Evolutionary conservation across 192 early-diverging fungal genomes (phyloP).

Genomic region (Thamnidium elegans): DNA sequence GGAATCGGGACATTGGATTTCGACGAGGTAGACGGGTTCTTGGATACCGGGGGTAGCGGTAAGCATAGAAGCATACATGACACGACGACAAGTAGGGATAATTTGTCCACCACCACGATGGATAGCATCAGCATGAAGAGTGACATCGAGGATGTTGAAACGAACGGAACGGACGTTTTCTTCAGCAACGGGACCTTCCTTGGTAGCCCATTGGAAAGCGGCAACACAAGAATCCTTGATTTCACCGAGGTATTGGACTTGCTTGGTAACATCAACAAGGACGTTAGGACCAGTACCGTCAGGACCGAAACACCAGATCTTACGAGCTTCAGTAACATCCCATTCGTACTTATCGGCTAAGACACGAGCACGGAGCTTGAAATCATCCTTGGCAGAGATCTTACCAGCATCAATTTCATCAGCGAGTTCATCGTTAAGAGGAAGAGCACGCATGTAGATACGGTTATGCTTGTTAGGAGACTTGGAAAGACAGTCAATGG

Average conservation of each 20-base stretch:
- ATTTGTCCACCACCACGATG: conserved; percentile 99
- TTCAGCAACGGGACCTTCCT: conserved; percentile 87
- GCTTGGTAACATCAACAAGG: conserved; percentile 94
- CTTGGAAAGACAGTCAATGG: conserved; percentile 81
- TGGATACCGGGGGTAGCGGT: conserved; percentile 81
- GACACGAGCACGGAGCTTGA: conserved; percentile 85
- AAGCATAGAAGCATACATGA: conserved; percentile 84
- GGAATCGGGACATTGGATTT: conserved; percentile 90
- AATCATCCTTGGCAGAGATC: conserved; percentile 84
- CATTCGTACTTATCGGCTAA: conserved; percentile 85
- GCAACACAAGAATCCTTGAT: conserved; percentile 97
- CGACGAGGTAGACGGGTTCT: conserved; percentile 96
- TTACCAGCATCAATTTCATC: conserved; percentile 79
- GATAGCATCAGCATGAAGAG: conserved; percentile 96
- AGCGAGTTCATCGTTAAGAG: conserved; percentile 78
- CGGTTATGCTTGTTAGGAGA: conserved; percentile 99
- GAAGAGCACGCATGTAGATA: conserved; percentile 91
- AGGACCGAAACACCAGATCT: conserved; percentile 92
- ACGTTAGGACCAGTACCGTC: conserved; percentile 85
- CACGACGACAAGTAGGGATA: conserved; percentile 92
- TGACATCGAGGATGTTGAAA: conserved; percentile 97
- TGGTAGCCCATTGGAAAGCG: conserved; percentile 90
- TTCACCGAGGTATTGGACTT: conserved; percentile 96
- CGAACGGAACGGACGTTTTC: conserved; percentile 94
- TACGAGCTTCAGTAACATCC: conserved; percentile 96